phyloP scores from a whole-genome alignment of 2,329 filamentous ascomycete genomes.

The Pseudocercospora ulei region DNA sequence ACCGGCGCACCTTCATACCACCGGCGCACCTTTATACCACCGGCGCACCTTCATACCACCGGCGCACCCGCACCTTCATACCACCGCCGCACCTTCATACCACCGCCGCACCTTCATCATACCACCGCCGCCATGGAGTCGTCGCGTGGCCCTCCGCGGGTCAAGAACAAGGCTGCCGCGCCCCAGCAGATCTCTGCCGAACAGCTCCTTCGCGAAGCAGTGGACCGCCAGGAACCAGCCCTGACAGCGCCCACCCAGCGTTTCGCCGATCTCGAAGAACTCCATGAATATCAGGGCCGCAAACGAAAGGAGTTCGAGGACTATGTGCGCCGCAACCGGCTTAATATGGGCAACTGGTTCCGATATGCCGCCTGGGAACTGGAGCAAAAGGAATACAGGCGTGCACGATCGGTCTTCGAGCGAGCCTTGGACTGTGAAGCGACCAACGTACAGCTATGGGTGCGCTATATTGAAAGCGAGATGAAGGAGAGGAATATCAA shows the following conservation, averaged over 20 bases:
- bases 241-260: slow-evolving; percentile 86
- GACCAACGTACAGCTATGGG: slow-evolving; percentile 78
- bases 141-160: slow-evolving; percentile 79
- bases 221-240: slow-evolving; percentile 83
- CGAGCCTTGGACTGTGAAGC: slow-evolving; percentile 84
- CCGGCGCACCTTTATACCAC: no score
- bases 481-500: slow-evolving; percentile 96
- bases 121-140: slow-evolving; percentile 59
- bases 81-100: background rate
- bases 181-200: slow-evolving; percentile 79
- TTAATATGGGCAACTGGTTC: slow-evolving; percentile 99
- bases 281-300: slow-evolving; percentile 92
- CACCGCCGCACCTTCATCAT: background rate
- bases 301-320: slow-evolving; percentile 96
- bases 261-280: slow-evolving; percentile 91
- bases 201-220: slow-evolving; percentile 91
- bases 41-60: no score
- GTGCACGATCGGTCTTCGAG: slow-evolving; percentile 88
- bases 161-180: slow-evolving; percentile 97
- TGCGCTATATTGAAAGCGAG: slow-evolving; percentile 88
- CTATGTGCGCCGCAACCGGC: slow-evolving; percentile 86
- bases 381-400: slow-evolving; percentile 92
- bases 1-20: no score
- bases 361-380: slow-evolving; percentile 95
- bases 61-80: background rate